These are phyloP conservation scores for Suillus luteus DNA, from an alignment of 768 basidiomycete species.

Conservation along the genomic window DNA sequence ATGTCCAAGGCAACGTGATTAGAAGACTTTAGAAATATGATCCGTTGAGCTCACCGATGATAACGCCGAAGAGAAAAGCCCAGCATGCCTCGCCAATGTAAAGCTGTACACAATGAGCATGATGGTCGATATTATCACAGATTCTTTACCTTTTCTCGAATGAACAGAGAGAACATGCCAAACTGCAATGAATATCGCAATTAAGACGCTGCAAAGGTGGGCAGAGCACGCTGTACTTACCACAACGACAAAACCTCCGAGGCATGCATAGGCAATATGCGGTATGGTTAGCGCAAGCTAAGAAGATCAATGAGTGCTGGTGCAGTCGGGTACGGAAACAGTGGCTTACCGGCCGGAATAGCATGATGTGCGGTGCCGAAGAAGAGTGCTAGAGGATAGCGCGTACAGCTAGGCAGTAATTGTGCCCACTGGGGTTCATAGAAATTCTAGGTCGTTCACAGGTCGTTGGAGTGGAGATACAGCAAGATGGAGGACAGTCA, in stretches of 20 bases:
- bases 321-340: background rate
- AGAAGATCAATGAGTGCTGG: slow-evolving; percentile 12
- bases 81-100: slow-evolving; percentile 97
- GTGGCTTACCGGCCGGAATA: slow-evolving; percentile 50
- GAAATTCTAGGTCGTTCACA: background rate
- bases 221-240: slow-evolving; percentile 39
- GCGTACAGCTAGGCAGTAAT: slow-evolving; percentile 1
- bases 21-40: slow-evolving; percentile 9
- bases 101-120: slow-evolving; percentile 42
- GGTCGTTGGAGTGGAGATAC: background rate
- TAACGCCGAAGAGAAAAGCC: slow-evolving; percentile 92
- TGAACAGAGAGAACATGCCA: slow-evolving; percentile 91
- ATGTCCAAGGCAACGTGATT: slow-evolving; percentile 12
- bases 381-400: background rate
- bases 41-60: slow-evolving; percentile 60
- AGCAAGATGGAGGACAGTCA: slow-evolving; percentile 6
- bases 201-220: background rate
- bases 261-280: slow-evolving; percentile 76
- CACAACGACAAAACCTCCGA: slow-evolving; percentile 82
- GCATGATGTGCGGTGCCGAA: slow-evolving; percentile 39
- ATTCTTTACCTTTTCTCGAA: slow-evolving; percentile 74
- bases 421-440: slow-evolving; percentile 11
- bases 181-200: slow-evolving; percentile 51
- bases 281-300: slow-evolving; percentile 55
- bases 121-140: background rate